Conservation (phyloP, 208 protist genomes). For the Trypanosoma brucei region DNA sequence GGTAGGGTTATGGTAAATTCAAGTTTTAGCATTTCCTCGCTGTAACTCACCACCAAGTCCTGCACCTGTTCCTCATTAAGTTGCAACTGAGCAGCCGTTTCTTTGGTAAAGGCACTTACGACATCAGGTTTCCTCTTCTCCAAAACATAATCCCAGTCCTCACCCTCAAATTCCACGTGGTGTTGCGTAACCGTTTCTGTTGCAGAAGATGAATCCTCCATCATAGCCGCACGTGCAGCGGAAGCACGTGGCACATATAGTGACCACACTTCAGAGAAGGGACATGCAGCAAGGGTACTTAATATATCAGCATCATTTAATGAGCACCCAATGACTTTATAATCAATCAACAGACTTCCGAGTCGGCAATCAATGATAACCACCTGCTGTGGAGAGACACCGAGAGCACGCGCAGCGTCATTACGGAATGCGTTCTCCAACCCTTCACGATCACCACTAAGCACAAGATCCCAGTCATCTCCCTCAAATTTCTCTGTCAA, state of each 20-base stretch:
- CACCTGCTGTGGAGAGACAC: constrained; percentile 1
- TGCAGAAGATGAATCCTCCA: neutral
- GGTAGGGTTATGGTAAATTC: neutral
- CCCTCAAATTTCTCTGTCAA: neutral
- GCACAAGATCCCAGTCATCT: constrained; percentile 3
- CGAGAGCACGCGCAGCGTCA: neutral
- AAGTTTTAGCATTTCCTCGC: neutral
- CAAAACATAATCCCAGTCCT: constrained; percentile 26
- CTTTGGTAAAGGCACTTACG: neutral
- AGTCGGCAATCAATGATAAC: neutral
- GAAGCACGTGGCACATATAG: neutral
- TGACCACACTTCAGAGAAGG: constrained; percentile 1
- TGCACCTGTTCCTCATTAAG: neutral
- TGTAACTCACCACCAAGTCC: neutral
- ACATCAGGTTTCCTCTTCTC: neutral
- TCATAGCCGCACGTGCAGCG: neutral
- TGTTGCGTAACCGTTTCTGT: constrained; percentile 18
- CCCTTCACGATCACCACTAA: neutral
- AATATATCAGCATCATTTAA: neutral
- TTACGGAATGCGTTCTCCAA: constrained; percentile 3
- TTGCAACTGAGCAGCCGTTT: neutral
- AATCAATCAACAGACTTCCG: neutral
- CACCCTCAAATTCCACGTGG: constrained; percentile 46
- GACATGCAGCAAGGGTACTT: neutral
- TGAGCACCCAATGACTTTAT: neutral